phyloP scores from a whole-genome alignment of 192 early-diverging fungal species.

The Ambispora gerdemannii region DNA sequence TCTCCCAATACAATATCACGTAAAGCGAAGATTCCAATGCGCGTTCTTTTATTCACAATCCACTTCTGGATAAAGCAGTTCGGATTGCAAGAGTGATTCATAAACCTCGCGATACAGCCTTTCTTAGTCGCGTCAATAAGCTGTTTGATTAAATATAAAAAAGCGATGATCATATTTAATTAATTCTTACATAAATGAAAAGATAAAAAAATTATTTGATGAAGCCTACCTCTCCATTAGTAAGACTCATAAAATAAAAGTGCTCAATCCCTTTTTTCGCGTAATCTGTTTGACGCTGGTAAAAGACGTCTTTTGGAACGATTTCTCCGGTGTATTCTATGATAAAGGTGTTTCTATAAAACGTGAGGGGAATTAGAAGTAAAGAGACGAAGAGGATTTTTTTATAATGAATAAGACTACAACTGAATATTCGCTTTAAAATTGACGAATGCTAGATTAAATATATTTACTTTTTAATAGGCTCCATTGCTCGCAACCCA shows the following conservation, averaged over 20 bases:
- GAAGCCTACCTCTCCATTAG: slow-evolving; percentile 72
- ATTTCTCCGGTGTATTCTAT: slow-evolving; percentile 99
- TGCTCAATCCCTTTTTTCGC: slow-evolving; percentile 78
- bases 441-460: background rate
- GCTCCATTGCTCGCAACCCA: slow-evolving; percentile 76
- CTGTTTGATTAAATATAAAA: slow-evolving; percentile 35
- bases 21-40: slow-evolving; percentile 95
- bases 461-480: slow-evolving; percentile 56
- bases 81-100: slow-evolving; percentile 96
- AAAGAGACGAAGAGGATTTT: background rate
- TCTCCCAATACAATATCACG: slow-evolving; percentile 71
- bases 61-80: slow-evolving; percentile 97
- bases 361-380: background rate
- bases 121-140: slow-evolving; percentile 93
- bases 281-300: slow-evolving; percentile 81
- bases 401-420: background rate
- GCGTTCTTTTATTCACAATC: slow-evolving; percentile 83
- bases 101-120: slow-evolving; percentile 92
- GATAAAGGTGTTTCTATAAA: slow-evolving; percentile 78
- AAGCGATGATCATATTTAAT: background rate
- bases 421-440: too few relatives aligned
- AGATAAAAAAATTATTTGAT: background rate
- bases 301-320: slow-evolving; percentile 74
- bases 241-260: slow-evolving; percentile 98
- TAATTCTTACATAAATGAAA: background rate